These are phyloP conservation scores for Aaosphaeria pasadenensis DNA, from an alignment of 2,329 filamentous ascomycete genomes.

Conservation along the genomic window DNA sequence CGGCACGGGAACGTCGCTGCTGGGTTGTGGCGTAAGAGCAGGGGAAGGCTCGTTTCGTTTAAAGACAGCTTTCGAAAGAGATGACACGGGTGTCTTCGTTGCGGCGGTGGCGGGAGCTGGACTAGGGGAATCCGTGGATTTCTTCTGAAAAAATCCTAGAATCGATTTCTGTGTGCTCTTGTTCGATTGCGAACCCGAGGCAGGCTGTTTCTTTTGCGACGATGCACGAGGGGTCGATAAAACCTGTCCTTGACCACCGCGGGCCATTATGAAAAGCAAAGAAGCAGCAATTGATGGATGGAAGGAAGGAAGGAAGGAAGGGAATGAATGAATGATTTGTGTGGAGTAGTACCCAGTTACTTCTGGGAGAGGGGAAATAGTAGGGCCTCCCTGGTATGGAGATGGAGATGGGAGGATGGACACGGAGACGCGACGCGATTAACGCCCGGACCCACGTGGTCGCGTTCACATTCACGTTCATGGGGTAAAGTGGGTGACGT, in stretches of 20 bases:
- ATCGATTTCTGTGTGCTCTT: conserved; percentile 71
- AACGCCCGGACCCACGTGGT: too few relatives aligned
- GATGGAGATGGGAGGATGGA: too few relatives aligned
- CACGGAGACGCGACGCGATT: too few relatives aligned
- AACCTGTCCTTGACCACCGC: conserved; percentile 47
- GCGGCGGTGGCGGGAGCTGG: conserved; percentile 31
- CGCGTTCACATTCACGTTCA: too few relatives aligned
- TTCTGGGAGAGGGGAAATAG: too few relatives aligned
- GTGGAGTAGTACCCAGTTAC: too few relatives aligned
- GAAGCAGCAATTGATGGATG: neutral
- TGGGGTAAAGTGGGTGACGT: too few relatives aligned
- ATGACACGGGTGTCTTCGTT: conserved; percentile 24
- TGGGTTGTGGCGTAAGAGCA: conserved; percentile 70
- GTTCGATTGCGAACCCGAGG: conserved; percentile 43
- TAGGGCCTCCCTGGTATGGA: too few relatives aligned
- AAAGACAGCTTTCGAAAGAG: conserved; percentile 31
- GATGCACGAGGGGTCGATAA: conserved; percentile 44
- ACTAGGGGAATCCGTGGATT: conserved; percentile 48
- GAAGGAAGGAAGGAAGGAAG: neutral
- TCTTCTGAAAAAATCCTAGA: conserved; percentile 73
- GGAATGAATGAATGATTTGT: too few relatives aligned
- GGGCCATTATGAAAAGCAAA: conserved; percentile 38
- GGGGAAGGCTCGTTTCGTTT: conserved; percentile 32
- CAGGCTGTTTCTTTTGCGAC: conserved; percentile 45
- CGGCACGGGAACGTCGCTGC: conserved; percentile 70